Evolutionary conservation across 2,329 filamentous ascomycete species (phyloP).

Genomic region (Fusarium sp.): DNA sequence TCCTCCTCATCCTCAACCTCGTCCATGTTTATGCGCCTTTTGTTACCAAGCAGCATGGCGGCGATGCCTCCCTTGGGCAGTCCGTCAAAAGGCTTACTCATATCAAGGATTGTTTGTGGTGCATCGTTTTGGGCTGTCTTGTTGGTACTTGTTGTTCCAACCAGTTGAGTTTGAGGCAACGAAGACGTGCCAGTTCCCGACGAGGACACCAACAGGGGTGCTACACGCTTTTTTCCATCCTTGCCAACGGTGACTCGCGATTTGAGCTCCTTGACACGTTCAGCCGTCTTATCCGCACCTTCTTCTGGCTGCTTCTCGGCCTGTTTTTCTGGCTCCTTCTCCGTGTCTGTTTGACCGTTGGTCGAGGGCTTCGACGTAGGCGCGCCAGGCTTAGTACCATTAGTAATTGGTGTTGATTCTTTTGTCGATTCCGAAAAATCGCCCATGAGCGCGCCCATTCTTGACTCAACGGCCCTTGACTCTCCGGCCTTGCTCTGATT

Average conservation of each 20-base stretch:
- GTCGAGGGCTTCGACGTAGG: conserved; percentile 52
- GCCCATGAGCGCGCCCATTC: conserved; percentile 99
- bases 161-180: conserved; percentile 85
- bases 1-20: conserved; percentile 81
- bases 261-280: conserved; percentile 73
- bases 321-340: conserved; percentile 49
- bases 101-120: conserved; percentile 84
- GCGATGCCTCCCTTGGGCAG: conserved; percentile 89
- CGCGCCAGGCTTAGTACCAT: conserved; percentile 58
- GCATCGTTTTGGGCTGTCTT: conserved; percentile 72
- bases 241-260: conserved; percentile 94
- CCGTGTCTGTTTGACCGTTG: conserved; percentile 51
- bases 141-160: conserved; percentile 74
- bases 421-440: conserved; percentile 71
- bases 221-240: conserved; percentile 95
- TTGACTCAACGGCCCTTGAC: conserved; percentile 85
- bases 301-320: conserved; percentile 53
- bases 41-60: conserved; percentile 89
- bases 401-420: conserved; percentile 56
- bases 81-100: conserved; percentile 93
- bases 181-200: conserved; percentile 88
- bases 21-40: conserved; percentile 78
- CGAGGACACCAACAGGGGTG: conserved; percentile 88
- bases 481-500: conserved; percentile 93
- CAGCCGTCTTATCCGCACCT: conserved; percentile 61